phyloP scores from a whole-genome alignment of 2,329 filamentous ascomycete species.

The Exophiala calicioides region DNA sequence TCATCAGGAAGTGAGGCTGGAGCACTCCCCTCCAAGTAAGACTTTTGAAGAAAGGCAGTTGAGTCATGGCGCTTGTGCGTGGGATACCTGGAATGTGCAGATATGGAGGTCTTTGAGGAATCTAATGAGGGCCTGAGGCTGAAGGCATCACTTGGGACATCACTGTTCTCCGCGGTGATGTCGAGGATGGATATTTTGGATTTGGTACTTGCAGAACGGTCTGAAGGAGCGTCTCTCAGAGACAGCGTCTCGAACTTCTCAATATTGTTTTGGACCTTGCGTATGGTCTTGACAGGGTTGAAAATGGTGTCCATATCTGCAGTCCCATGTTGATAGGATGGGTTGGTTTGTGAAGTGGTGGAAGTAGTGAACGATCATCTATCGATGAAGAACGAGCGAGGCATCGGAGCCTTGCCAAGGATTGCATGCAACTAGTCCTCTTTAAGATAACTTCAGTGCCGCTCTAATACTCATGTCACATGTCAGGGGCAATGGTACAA shows the following conservation, averaged over 20 bases:
- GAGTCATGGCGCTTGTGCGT: constrained; percentile 26
- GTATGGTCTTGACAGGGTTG: constrained; percentile 55
- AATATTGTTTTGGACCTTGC: constrained; percentile 52
- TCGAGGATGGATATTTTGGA: constrained; percentile 27
- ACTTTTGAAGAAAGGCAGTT: constrained; percentile 28
- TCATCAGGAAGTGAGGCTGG: constrained; percentile 43
- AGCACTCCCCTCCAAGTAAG: constrained; percentile 22
- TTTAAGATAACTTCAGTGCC: too few relatives aligned
- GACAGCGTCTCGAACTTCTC: constrained; percentile 41
- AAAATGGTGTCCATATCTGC: constrained; percentile 56
- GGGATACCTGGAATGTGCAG: constrained; percentile 6
- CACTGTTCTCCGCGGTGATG: constrained; percentile 13
- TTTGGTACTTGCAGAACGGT: constrained; percentile 15
- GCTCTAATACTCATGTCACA: too few relatives aligned
- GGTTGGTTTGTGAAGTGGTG: too few relatives aligned
- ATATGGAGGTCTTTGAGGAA: constrained; percentile 38
- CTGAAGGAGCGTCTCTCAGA: constrained; percentile 17
- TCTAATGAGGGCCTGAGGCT: constrained; percentile 22
- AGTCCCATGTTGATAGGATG: too few relatives aligned
- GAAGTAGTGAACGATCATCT: too few relatives aligned
- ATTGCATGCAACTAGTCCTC: too few relatives aligned
- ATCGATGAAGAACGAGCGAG: too few relatives aligned
- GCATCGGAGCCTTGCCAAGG: too few relatives aligned
- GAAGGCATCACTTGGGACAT: constrained; percentile 13
- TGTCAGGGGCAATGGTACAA: too few relatives aligned